phyloP scores from a whole-genome alignment of 345 rosid species.

The Populus ilicifolia region DNA sequence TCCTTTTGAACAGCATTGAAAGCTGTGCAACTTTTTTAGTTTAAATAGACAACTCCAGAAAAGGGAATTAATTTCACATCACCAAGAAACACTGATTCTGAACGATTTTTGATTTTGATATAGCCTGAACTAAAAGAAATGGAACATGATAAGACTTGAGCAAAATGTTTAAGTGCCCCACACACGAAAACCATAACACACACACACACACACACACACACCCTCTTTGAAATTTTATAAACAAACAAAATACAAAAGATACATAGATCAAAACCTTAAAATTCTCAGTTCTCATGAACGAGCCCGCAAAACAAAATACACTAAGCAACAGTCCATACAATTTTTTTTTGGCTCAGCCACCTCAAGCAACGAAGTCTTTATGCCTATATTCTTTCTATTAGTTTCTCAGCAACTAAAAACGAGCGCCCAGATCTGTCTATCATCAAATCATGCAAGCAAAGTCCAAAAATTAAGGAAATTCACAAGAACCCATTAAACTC shows the following conservation, averaged over 20 bases:
- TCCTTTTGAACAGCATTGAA: background rate
- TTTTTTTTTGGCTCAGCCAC: background rate
- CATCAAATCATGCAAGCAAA: conserved; percentile 16
- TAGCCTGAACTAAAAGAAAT: background rate
- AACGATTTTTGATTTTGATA: background rate
- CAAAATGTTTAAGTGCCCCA: background rate
- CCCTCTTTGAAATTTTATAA: no score
- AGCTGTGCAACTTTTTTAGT: background rate
- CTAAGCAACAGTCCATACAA: background rate
- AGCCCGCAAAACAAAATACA: background rate
- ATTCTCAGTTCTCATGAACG: conserved; percentile 1
- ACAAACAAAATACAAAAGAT: background rate
- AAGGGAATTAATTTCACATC: background rate
- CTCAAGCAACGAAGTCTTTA: background rate
- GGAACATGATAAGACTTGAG: background rate
- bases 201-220: no score
- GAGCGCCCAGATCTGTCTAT: conserved; percentile 22
- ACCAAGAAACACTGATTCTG: background rate
- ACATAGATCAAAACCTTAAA: conserved; percentile 9
- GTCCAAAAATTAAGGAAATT: background rate
- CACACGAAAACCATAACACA: background rate
- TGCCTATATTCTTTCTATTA: background rate
- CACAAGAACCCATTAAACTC: background rate
- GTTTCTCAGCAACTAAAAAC: conserved; percentile 11
- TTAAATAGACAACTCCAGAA: background rate